Percentiles rank a stretch among this genome's conserved stretches.
These are phyloP conservation scores for Coemansia umbellata DNA, from an alignment of 192 early-diverging fungal species.

Conservation along the genomic window DNA sequence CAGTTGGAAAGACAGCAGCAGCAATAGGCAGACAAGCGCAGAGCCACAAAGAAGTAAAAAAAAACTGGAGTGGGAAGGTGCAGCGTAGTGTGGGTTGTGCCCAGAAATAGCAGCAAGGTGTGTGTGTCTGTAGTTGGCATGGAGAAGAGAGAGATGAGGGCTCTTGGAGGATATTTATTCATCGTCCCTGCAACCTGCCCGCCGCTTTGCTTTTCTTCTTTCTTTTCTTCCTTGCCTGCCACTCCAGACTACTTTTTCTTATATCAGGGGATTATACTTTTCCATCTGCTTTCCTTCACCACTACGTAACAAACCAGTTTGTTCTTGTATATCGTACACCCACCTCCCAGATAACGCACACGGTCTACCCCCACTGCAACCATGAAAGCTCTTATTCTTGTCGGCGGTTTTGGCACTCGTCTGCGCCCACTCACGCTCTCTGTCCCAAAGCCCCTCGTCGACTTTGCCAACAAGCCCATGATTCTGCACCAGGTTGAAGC, in stretches of 20 bases:
- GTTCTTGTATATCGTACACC: slow-evolving; percentile 5
- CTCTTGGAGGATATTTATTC: no score
- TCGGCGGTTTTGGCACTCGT: slow-evolving; percentile 95
- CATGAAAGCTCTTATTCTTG: slow-evolving; percentile 84
- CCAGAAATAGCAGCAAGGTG: no score
- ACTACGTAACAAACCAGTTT: neutral
- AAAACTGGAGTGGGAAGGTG: no score
- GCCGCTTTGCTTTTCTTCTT: neutral
- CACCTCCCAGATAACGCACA: slow-evolving; percentile 13
- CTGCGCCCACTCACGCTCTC: slow-evolving; percentile 95
- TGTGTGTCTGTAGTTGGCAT: no score
- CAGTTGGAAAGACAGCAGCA: no score
- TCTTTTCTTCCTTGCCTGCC: neutral
- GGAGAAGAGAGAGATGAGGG: no score
- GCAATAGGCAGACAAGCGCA: no score
- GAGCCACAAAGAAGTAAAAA: no score
- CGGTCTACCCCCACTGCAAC: slow-evolving; percentile 1
- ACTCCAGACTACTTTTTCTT: neutral
- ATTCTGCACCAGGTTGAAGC: slow-evolving; percentile 99
- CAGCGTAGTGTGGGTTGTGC: no score
- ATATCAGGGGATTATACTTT: neutral
- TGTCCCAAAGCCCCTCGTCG: slow-evolving; percentile 97
- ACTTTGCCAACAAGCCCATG: slow-evolving; percentile 99
- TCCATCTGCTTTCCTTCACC: neutral
- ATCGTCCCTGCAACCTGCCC: neutral